These are phyloP conservation scores for Xylaria flabelliformis DNA, from an alignment of 495 filamentous ascomycete species.

Conservation along the genomic window DNA sequence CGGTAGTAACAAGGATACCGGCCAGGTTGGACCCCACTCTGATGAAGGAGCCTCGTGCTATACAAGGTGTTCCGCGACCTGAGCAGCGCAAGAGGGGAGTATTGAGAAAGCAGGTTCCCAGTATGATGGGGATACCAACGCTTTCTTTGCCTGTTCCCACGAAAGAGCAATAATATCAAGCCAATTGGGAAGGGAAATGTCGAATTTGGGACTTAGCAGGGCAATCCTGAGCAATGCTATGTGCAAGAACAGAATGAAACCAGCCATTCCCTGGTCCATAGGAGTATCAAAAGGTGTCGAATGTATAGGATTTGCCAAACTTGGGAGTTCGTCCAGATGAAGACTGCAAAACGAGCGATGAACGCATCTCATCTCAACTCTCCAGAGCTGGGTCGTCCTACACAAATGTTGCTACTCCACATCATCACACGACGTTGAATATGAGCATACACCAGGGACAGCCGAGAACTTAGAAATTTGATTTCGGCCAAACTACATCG, in stretches of 20 bases:
- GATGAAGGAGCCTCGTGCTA: conserved; percentile 86
- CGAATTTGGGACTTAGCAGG: neutral
- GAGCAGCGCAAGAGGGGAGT: conserved; percentile 65
- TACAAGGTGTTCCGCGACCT: conserved; percentile 74
- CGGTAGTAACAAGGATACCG: conserved; percentile 66
- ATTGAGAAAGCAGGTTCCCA: conserved; percentile 74
- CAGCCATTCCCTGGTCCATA: neutral
- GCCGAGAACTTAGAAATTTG: conserved; percentile 8
- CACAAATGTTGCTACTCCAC: neutral
- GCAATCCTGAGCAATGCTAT: neutral
- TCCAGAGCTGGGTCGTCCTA: neutral
- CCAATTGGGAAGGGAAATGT: neutral
- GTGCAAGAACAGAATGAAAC: neutral
- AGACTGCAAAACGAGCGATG: neutral
- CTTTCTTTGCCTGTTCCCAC: conserved; percentile 26
- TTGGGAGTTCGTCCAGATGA: neutral
- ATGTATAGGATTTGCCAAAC: neutral
- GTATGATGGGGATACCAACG: conserved; percentile 54
- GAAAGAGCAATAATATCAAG: neutral
- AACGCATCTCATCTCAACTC: neutral
- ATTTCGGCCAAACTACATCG: neutral
- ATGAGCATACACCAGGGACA: neutral
- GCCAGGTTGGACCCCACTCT: conserved; percentile 82
- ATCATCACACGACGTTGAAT: neutral
- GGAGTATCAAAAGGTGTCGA: neutral